Evolutionary conservation across 139 green algal genomes (phyloP).

Genomic region (Limnomonas spitsbergensis): DNA sequence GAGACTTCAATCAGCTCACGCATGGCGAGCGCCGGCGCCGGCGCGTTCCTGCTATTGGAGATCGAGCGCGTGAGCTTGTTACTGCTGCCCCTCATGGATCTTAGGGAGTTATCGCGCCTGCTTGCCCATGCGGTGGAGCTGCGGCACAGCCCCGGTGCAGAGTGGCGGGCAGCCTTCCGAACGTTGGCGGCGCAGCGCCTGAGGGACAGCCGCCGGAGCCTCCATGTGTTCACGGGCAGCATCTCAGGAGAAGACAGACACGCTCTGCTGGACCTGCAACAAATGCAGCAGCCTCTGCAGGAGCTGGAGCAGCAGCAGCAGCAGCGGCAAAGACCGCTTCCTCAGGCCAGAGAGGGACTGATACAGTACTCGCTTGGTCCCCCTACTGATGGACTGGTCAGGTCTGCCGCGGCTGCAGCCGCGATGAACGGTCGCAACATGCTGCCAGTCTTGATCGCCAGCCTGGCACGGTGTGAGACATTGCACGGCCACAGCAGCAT

Average conservation of each 20-base stretch:
- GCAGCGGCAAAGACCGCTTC: neutral
- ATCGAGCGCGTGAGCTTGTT: too few species aligned
- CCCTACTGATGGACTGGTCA: neutral
- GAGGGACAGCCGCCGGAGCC: too few species aligned
- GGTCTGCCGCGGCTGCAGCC: neutral
- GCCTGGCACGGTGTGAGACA: too few species aligned
- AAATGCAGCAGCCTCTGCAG: too few species aligned
- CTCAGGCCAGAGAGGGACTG: neutral
- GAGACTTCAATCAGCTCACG: neutral
- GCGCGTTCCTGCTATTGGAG: neutral
- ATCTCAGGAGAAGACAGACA: too few species aligned
- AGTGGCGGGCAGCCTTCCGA: too few species aligned
- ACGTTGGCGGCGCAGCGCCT: too few species aligned
- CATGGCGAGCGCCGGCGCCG: neutral
- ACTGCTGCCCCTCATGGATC: too few species aligned
- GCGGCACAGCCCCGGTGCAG: neutral
- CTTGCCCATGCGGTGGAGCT: neutral
- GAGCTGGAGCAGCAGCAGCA: neutral
- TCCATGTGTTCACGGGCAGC: too few species aligned
- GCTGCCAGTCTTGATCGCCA: too few species aligned
- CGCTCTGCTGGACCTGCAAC: too few species aligned
- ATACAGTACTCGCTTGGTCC: neutral
- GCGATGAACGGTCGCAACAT: too few species aligned
- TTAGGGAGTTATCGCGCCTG: neutral
- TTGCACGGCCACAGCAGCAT: neutral